Percentiles rank a stretch among this genome's conserved stretches.
Evolutionary conservation across 176 grass and related monocot genomes (phyloP).

Genomic region (Aegilops bicornis): DNA sequence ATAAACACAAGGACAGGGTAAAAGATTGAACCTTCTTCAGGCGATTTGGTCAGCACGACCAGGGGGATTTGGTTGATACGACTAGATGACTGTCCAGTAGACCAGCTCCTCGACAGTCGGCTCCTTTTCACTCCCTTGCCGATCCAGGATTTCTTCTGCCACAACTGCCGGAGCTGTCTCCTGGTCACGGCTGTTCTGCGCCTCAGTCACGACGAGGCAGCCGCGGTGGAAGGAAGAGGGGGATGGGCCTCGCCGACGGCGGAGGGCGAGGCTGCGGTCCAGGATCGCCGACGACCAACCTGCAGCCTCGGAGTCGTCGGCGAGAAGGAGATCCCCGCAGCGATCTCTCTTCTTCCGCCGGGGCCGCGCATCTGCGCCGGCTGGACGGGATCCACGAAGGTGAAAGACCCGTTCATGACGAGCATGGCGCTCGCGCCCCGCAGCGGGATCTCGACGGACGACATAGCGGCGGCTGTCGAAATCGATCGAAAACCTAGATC

Average conservation of each 20-base stretch:
- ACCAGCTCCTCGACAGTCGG: neutral
- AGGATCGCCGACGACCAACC: neutral
- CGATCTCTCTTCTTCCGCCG: neutral
- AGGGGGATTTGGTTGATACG: neutral
- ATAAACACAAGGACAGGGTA: neutral
- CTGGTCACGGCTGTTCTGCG: neutral
- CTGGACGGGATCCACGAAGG: neutral
- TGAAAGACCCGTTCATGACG: neutral
- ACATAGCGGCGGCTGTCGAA: neutral
- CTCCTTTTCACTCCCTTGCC: neutral
- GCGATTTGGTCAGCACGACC: neutral
- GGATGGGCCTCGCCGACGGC: neutral
- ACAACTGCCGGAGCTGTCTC: neutral
- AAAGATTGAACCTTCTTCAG: neutral
- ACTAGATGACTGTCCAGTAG: neutral
- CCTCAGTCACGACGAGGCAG: neutral
- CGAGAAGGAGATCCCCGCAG: neutral
- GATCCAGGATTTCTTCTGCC: neutral
- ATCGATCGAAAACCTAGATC: neutral
- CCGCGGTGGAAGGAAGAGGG: neutral
- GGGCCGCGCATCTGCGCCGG: neutral
- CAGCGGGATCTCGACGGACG: neutral
- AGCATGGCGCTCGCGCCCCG: neutral
- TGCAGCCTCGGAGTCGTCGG: neutral
- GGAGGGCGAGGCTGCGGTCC: neutral